Conservation (phyloP, 164 flowering plant species). For the Hamamelis virginiana region DNA sequence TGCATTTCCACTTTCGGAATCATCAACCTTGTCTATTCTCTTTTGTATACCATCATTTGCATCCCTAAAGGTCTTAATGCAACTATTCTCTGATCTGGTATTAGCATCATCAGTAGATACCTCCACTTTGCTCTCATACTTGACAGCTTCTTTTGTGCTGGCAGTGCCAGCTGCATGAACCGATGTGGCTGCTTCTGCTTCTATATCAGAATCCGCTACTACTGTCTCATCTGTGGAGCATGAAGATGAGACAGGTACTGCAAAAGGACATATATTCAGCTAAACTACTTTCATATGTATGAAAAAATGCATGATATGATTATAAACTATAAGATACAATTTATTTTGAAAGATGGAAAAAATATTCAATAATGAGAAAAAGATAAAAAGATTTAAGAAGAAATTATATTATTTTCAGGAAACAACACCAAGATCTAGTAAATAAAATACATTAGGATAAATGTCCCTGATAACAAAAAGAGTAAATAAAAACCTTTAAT, state of each 20-base stretch:
- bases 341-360: too few relatives aligned
- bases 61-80: slow-evolving; percentile 1
- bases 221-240: slow-evolving; percentile 93
- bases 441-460: too few relatives aligned
- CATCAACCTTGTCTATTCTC: slow-evolving; percentile 32
- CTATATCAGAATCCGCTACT: slow-evolving; percentile 90
- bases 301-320: too few relatives aligned
- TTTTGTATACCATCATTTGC: slow-evolving; percentile 17
- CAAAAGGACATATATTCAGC: slow-evolving; percentile 18
- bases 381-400: too few relatives aligned
- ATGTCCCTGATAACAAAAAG: too few relatives aligned
- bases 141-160: slow-evolving; percentile 20
- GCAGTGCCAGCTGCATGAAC: slow-evolving; percentile 20
- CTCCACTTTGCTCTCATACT: slow-evolving; percentile 23
- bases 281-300: too few relatives aligned
- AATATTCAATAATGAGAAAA: too few relatives aligned
- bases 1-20: slow-evolving; percentile 38
- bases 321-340: too few relatives aligned
- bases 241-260: slow-evolving; percentile 75
- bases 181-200: slow-evolving; percentile 56
- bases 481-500: too few relatives aligned
- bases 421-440: too few relatives aligned
- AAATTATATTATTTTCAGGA: too few relatives aligned
- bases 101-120: slow-evolving; percentile 15
- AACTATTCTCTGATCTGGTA: slow-evolving; percentile 11